Base-by-base conservation (phyloP, 192 early-diverging fungal species). In the Geranomyces variabilis region DNA sequence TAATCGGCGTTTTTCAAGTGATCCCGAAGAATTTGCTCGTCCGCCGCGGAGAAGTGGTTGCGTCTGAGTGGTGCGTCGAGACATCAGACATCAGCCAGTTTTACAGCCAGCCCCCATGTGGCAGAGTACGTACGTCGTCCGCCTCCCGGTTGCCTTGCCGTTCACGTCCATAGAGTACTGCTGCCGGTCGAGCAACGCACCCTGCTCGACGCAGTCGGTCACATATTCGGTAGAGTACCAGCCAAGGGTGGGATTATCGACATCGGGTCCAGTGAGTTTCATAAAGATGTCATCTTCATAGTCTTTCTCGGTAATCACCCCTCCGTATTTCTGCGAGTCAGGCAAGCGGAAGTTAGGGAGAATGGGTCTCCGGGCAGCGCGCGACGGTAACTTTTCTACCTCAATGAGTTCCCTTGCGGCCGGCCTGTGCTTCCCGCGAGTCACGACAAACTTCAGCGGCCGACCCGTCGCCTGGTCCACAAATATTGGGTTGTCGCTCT, bases 221-320 rank as follows among this genome's bases (percentile, higher is more conserved):
- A 68, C 29, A 31, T 53, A 55, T 68, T 68, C 66, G 7, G 66
- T 55, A 6, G 66, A 68, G 28, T 56, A 51, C 48, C 55, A 30
- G 0, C 51, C 66, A 10, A 6, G 3, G 14, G n/a, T 34, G 9
- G 66, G 14, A 1, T 46, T 51, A 13, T 17, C 15, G 28, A 34
- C 2, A 34, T 41, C 49, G 1, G 66, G 66, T 55, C 28, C 66
- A 14, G 45, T 41, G 9, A 68, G 49, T 15, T 34, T 48, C 51
- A 68, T 48, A 31, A 68, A 68, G 10, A 49, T 7, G 15, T 68
- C 66, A 14, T 34, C 33, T 1, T 17, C 28, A 56, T 8, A 1
- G 19, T 19, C 66, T 9, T 60, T 26, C 28, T 68, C 48, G 14
- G 31, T n/a, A 30, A 68, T 22, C 33, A 28, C 33, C 19, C 66